A percentile compares a stretch with the other conserved stretches of the same genome.
phyloP scores from a whole-genome alignment of 1,284 basidiomycete species.

The Tilletia caries region DNA sequence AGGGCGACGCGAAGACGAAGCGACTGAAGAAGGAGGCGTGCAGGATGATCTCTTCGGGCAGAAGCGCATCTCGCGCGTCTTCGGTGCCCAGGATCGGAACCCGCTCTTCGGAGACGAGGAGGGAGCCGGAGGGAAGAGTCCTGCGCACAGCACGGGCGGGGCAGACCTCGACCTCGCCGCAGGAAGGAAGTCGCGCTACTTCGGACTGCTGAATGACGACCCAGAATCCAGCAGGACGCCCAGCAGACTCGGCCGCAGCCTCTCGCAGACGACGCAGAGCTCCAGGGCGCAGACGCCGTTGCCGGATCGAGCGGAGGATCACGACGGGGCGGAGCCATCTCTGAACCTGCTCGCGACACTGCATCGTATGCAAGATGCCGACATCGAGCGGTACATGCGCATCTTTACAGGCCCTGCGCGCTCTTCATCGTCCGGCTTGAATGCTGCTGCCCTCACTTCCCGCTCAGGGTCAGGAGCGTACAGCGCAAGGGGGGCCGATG shows the following conservation, averaged over 20 bases:
- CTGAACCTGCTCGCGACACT: constrained; percentile 16
- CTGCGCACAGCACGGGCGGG: no score
- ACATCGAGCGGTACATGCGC: constrained; percentile 16
- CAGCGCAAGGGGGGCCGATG: background rate
- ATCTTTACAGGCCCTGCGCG: background rate
- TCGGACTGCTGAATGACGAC: background rate
- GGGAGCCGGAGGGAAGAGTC: background rate
- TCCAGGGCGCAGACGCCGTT: background rate
- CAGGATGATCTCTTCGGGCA: background rate
- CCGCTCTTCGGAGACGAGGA: constrained; percentile 1
- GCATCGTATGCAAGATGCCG: constrained; percentile 18
- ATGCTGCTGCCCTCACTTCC: background rate
- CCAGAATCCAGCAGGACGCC: background rate
- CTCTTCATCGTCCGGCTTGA: background rate
- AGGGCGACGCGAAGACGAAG: background rate
- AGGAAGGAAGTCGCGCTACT: background rate
- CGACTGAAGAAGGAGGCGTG: background rate
- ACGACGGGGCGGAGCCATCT: background rate
- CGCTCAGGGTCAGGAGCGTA: background rate
- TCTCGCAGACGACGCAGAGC: background rate
- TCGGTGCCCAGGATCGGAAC: background rate
- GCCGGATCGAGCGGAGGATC: background rate
- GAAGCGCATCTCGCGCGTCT: background rate
- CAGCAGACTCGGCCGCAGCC: background rate
- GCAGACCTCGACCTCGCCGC: no score